These are phyloP conservation scores for Umbelopsis sp. DNA, from an alignment of 192 early-diverging fungal genomes.

Conservation along the genomic window DNA sequence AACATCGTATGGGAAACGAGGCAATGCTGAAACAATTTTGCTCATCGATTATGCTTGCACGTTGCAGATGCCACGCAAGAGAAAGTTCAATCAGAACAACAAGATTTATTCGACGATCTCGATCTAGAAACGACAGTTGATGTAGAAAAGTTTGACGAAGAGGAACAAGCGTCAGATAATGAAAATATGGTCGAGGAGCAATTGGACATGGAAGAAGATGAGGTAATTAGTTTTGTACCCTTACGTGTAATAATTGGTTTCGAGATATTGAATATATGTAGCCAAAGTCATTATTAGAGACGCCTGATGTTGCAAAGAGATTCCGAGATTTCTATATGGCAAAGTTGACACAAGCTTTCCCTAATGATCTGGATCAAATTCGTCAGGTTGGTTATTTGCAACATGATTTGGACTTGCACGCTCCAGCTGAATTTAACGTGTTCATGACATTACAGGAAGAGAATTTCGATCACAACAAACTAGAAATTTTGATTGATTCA, in stretches of 20 bases:
- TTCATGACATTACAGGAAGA: constrained; percentile 25
- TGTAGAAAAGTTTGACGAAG: not conserved
- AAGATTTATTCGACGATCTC: not conserved
- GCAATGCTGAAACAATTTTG: too few relatives aligned
- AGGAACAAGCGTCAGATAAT: not conserved
- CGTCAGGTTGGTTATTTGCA: constrained; percentile 24
- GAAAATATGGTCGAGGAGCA: not conserved
- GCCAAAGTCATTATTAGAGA: constrained; percentile 10
- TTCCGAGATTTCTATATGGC: constrained; percentile 40
- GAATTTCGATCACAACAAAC: constrained; percentile 23
- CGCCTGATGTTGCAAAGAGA: constrained; percentile 10
- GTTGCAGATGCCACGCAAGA: not conserved
- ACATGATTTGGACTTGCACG: not conserved
- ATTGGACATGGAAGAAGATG: not conserved
- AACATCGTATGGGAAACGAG: too few relatives aligned
- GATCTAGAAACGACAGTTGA: not conserved
- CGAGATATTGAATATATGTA: not conserved
- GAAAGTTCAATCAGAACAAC: not conserved
- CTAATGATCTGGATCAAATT: constrained; percentile 39
- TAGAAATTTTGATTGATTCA: constrained; percentile 44
- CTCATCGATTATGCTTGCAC: too few relatives aligned
- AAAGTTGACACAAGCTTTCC: constrained; percentile 39
- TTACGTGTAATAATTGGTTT: too few relatives aligned
- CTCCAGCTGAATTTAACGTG: too few relatives aligned
- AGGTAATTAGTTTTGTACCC: not conserved